Conservation (phyloP, 2,329 filamentous ascomycete species). For the Coniochaeta sp. region DNA sequence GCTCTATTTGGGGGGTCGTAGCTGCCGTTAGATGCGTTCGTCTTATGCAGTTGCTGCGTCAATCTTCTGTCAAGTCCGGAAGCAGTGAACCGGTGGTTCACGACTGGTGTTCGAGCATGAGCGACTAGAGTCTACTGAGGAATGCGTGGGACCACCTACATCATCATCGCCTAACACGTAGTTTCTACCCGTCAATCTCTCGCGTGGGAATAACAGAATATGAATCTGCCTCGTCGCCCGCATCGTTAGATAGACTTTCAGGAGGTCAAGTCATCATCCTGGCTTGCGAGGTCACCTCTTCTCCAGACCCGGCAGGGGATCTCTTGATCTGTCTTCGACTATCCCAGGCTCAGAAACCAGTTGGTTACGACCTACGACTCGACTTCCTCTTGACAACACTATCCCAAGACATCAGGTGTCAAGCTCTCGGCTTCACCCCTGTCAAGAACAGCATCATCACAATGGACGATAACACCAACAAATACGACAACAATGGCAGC, state of each 20-base stretch:
- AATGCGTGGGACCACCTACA: not conserved
- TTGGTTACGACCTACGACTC: not conserved
- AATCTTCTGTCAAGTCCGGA: not conserved
- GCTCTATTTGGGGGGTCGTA: not conserved
- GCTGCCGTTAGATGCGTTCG: not conserved
- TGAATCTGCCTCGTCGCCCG: not conserved
- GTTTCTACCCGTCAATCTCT: no score
- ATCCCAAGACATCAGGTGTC: not conserved
- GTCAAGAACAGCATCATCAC: no score
- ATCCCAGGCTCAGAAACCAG: not conserved
- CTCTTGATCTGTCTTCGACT: not conserved
- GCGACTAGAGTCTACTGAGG: not conserved
- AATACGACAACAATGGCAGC: not conserved
- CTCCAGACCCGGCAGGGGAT: not conserved
- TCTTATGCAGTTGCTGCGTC: no score
- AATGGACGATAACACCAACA: no score
- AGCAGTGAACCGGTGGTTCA: not conserved
- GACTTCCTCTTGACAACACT: not conserved
- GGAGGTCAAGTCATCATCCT: not conserved
- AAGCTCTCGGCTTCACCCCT: not conserved
- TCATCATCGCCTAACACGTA: no score
- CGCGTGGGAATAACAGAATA: no score
- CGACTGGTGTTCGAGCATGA: not conserved
- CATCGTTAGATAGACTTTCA: not conserved
- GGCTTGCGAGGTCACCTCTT: not conserved